Conservation (phyloP, 352 stramenopile genomes). For the Phytophthora parvispora region DNA sequence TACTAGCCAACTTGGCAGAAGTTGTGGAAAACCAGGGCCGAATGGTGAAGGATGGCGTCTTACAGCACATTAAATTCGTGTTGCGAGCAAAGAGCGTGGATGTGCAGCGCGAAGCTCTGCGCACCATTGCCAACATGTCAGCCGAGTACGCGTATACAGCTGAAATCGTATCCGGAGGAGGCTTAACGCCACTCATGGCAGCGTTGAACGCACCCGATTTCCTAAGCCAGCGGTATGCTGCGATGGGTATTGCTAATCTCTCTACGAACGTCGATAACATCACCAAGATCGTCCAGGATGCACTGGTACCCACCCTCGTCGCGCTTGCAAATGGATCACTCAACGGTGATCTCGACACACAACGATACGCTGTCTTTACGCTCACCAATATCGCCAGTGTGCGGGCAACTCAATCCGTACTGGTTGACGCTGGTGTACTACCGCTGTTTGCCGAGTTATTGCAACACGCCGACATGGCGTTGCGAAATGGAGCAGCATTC, state of each 20-base stretch:
- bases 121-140: conserved; percentile 96
- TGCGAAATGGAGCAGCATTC: conserved; percentile 93
- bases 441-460: conserved; percentile 78
- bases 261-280: conserved; percentile 94
- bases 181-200: conserved; percentile 89
- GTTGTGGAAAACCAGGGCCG: conserved; percentile 95
- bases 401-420: conserved; percentile 83
- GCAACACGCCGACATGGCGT: conserved; percentile 80
- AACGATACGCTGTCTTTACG: conserved; percentile 94
- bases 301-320: conserved; percentile 90
- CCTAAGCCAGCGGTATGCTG: conserved; percentile 94
- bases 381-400: conserved; percentile 95
- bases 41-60: conserved; percentile 96
- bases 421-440: conserved; percentile 85
- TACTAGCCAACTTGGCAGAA: conserved; percentile 96
- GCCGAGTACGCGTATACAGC: conserved; percentile 95
- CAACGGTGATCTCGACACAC: conserved; percentile 93
- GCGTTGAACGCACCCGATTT: conserved; percentile 94
- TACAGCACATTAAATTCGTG: conserved; percentile 98
- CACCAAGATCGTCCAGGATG: conserved; percentile 93
- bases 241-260: conserved; percentile 97
- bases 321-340: conserved; percentile 78
- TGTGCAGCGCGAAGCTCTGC: conserved; percentile 95
- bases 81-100: conserved; percentile 93
- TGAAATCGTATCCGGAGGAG: conserved; percentile 93